Conservation (phyloP, 768 basidiomycete species). For the Kwoniella sp. region DNA sequence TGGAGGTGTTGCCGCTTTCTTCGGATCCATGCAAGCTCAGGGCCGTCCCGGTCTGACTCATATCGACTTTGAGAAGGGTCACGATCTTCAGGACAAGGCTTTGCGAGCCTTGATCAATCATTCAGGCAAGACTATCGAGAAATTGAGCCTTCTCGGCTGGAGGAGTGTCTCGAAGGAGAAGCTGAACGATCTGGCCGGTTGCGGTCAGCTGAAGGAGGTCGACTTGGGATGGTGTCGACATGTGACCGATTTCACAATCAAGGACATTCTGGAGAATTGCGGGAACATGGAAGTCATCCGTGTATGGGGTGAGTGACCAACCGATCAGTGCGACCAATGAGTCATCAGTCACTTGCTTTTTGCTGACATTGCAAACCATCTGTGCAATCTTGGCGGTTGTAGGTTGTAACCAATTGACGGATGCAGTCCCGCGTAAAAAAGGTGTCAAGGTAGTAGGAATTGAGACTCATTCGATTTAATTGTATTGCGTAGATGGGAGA, state of each 20-base stretch:
- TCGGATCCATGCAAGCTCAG: conserved; percentile 61
- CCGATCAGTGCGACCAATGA: too few relatives aligned
- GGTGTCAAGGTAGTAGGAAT: conserved; percentile 53
- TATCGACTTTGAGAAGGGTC: conserved; percentile 69
- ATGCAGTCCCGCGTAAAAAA: conserved; percentile 52
- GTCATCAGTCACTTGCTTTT: neutral
- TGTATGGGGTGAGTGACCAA: conserved; percentile 58
- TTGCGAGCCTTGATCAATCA: conserved; percentile 69
- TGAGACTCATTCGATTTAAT: conserved; percentile 48
- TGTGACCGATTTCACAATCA: conserved; percentile 79
- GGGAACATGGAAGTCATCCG: conserved; percentile 59
- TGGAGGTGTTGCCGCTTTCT: conserved; percentile 69
- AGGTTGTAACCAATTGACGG: conserved; percentile 55
- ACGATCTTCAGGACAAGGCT: conserved; percentile 61
- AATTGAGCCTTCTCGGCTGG: conserved; percentile 77
- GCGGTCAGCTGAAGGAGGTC: conserved; percentile 61
- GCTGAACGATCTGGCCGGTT: conserved; percentile 56
- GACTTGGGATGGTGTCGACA: conserved; percentile 85
- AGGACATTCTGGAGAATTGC: conserved; percentile 64
- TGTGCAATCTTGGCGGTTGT: neutral
- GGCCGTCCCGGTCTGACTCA: conserved; percentile 41
- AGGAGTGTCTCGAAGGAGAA: conserved; percentile 64
- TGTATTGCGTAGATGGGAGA: neutral
- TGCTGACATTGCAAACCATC: too few relatives aligned
- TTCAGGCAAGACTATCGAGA: conserved; percentile 64